Evolutionary conservation across 2,329 filamentous ascomycete genomes (phyloP).

Genomic region (Ascochyta pisi): DNA sequence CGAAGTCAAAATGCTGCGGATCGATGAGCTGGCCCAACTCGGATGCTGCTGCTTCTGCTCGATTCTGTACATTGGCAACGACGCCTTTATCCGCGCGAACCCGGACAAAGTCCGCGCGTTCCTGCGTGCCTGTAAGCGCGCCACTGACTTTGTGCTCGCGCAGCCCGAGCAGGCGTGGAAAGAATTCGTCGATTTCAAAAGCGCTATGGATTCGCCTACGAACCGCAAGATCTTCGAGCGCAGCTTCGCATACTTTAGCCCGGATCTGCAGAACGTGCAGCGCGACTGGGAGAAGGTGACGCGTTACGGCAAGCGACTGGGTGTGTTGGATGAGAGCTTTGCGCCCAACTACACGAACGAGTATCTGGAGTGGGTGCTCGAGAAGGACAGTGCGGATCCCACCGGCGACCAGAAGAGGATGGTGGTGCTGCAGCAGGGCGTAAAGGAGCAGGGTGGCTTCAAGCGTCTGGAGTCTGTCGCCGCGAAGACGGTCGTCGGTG

Average conservation of each 20-base stretch:
- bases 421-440: conserved; percentile 70
- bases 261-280: conserved; percentile 74
- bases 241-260: conserved; percentile 77
- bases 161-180: conserved; percentile 68
- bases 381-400: conserved; percentile 70
- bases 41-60: conserved; percentile 87
- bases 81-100: conserved; percentile 70
- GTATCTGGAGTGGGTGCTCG: conserved; percentile 71
- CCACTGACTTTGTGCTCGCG: conserved; percentile 74
- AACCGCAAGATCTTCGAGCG: conserved; percentile 83
- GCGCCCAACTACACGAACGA: conserved; percentile 77
- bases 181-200: conserved; percentile 76
- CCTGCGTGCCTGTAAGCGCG: conserved; percentile 74
- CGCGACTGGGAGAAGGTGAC: conserved; percentile 83
- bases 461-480: conserved; percentile 26
- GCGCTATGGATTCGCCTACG: conserved; percentile 69
- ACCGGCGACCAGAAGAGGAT: conserved; percentile 77
- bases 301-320: conserved; percentile 75
- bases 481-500: conserved; percentile 24
- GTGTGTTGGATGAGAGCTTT: conserved; percentile 69
- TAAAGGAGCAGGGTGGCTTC: conserved; percentile 71
- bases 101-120: conserved; percentile 71
- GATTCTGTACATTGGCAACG: conserved; percentile 81
- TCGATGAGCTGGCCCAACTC: conserved; percentile 79
- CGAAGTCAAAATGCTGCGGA: conserved; percentile 81